These are phyloP conservation scores for Musa acuminata DNA, from an alignment of 176 grass and related monocot genomes.

Conservation along the genomic window DNA sequence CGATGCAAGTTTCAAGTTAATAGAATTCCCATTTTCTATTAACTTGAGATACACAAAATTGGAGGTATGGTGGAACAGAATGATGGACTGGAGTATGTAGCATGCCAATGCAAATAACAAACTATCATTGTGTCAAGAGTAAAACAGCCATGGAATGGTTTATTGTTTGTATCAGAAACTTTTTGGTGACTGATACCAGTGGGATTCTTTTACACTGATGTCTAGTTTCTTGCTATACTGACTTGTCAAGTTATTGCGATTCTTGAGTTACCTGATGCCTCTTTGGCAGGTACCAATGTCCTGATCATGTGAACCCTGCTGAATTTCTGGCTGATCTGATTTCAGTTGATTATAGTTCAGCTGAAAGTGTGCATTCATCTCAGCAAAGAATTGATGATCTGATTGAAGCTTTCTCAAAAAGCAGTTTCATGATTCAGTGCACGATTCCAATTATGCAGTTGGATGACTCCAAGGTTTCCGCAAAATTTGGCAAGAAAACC, in stretches of 20 bases:
- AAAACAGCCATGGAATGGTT: neutral
- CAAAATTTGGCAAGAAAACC: slow-evolving; percentile 40
- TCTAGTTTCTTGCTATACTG: neutral
- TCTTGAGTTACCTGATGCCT: neutral
- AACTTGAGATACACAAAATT: neutral
- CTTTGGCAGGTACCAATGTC: slow-evolving; percentile 58
- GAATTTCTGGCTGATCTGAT: slow-evolving; percentile 98
- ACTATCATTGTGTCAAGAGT: neutral
- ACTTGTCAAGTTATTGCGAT: neutral
- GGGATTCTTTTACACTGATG: neutral
- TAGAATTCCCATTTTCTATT: neutral
- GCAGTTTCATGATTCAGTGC: slow-evolving; percentile 27
- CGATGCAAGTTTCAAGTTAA: too few species aligned
- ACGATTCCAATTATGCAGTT: slow-evolving; percentile 24
- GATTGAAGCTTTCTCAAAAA: slow-evolving; percentile 64
- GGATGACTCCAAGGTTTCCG: slow-evolving; percentile 23
- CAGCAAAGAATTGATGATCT: slow-evolving; percentile 69
- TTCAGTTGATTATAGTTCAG: slow-evolving; percentile 80
- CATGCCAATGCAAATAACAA: neutral
- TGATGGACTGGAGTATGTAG: neutral
- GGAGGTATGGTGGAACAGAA: neutral
- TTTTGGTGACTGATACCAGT: neutral
- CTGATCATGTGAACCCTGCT: slow-evolving; percentile 94
- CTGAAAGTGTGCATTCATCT: slow-evolving; percentile 59
- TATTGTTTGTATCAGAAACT: neutral